These are phyloP conservation scores for Gynandropsis gynandra DNA, from an alignment of 345 rosid genomes.

Conservation along the genomic window DNA sequence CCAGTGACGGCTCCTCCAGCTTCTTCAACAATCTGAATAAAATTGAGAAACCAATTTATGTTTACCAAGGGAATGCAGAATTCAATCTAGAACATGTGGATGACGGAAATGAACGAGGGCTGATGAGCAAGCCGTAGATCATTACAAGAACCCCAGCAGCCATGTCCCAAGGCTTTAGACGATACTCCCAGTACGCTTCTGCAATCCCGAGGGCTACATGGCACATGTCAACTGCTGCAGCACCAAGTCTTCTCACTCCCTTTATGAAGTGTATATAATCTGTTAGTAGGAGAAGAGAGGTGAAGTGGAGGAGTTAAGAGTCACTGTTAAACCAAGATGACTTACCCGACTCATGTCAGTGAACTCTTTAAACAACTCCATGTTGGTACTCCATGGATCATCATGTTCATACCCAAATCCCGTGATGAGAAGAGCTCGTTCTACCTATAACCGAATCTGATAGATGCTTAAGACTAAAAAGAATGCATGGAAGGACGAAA, in stretches of 20 bases:
- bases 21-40: constrained; percentile 82
- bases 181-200: constrained; percentile 93
- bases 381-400: constrained; percentile 84
- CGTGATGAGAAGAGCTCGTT: constrained; percentile 86
- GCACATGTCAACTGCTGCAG: constrained; percentile 99
- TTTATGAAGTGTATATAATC: constrained; percentile 7
- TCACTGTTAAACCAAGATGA: not conserved
- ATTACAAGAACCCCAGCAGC: constrained; percentile 96
- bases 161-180: constrained; percentile 99
- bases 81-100: constrained; percentile 5
- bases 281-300: constrained; percentile 1
- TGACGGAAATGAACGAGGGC: not conserved
- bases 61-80: constrained; percentile 2
- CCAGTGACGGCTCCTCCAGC: constrained; percentile 83
- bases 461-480: constrained; percentile 5
- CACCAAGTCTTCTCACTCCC: constrained; percentile 96
- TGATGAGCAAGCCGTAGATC: too few species aligned
- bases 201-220: constrained; percentile 91
- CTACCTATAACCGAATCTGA: constrained; percentile 44
- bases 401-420: constrained; percentile 99
- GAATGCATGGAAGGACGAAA: not conserved
- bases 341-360: constrained; percentile 82
- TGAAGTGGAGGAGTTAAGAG: too few species aligned
- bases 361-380: constrained; percentile 85
- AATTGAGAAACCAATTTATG: constrained; percentile 6